A percentile compares a stretch with the other conserved stretches of the same genome.
These are phyloP conservation scores for Anisogramma anomala DNA, from an alignment of 2,329 filamentous ascomycete genomes.

Conservation along the genomic window DNA sequence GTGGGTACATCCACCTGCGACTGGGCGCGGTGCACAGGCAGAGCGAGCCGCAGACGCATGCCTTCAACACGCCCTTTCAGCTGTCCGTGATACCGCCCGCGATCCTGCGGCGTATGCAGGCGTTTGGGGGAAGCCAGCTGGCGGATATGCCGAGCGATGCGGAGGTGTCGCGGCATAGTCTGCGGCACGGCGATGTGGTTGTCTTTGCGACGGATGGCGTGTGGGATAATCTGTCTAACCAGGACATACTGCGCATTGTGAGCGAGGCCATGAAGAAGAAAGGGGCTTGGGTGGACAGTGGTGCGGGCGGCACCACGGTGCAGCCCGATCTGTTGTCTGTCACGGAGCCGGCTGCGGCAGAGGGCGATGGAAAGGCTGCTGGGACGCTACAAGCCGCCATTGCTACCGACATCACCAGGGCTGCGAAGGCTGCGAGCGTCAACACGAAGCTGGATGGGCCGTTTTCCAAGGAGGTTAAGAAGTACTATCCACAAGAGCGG, in stretches of 20 bases:
- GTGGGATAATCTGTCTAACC: conserved; percentile 88
- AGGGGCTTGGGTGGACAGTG: conserved; percentile 61
- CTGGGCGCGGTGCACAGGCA: conserved; percentile 74
- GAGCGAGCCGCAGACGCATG: conserved; percentile 83
- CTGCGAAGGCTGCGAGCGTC: conserved; percentile 74
- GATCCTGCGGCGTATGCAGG: conserved; percentile 65
- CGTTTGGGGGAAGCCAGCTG: conserved; percentile 73
- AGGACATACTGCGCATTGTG: conserved; percentile 74
- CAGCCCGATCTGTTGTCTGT: conserved; percentile 46
- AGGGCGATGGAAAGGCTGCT: conserved; percentile 17
- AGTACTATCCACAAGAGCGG: conserved; percentile 71
- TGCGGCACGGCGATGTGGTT: conserved; percentile 88
- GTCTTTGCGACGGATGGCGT: conserved; percentile 90
- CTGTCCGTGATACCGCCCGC: conserved; percentile 75
- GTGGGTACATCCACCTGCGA: conserved; percentile 78
- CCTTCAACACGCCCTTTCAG: conserved; percentile 96
- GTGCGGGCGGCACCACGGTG: conserved; percentile 47
- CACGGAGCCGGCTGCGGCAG: conserved; percentile 28
- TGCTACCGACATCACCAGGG: conserved; percentile 65
- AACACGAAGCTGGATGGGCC: conserved; percentile 77
- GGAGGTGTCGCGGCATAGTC: conserved; percentile 60
- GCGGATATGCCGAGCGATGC: conserved; percentile 78
- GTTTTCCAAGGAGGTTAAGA: conserved; percentile 89
- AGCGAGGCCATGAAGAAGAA: conserved; percentile 62
- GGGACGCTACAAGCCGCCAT: conserved; percentile 63